A percentile compares a stretch with the other conserved stretches of the same genome.
Evolutionary conservation across 805 yeast genomes (phyloP).

Genomic region (Metschnikowia borealis): DNA sequence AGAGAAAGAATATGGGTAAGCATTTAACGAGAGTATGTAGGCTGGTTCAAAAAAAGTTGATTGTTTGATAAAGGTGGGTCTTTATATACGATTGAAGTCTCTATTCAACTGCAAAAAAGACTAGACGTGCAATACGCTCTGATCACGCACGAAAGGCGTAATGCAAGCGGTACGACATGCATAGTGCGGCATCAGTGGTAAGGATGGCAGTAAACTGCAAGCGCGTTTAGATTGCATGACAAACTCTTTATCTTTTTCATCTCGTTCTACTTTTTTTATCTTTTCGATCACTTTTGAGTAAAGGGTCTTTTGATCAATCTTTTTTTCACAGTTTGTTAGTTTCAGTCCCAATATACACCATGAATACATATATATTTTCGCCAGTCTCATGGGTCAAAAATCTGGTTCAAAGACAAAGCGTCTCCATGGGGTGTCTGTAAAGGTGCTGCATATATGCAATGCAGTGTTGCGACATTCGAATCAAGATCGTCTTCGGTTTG

Average conservation of each 20-base stretch:
- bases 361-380: not conserved
- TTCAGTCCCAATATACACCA: not conserved
- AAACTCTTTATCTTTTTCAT: not conserved
- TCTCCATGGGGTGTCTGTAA: not conserved
- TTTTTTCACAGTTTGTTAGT: not conserved
- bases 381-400: not conserved
- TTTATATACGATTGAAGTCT: not conserved
- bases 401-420: not conserved
- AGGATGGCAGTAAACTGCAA: not conserved
- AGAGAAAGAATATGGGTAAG: conserved; percentile 6
- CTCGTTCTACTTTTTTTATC: not conserved
- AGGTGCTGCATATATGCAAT: not conserved
- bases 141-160: not conserved
- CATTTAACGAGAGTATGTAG: not conserved
- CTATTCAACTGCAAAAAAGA: not conserved
- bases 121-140: not conserved
- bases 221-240: not conserved
- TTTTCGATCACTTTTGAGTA: not conserved
- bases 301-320: not conserved
- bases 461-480: not conserved
- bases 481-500: not conserved
- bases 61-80: not conserved
- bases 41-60: not conserved
- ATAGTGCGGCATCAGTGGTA: not conserved
- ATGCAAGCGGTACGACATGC: conserved; percentile 1